Percentiles rank a stretch among this genome's conserved stretches.
Conservation (phyloP, 2,329 filamentous ascomycete genomes). For the Tolypocladium guangdongense region DNA sequence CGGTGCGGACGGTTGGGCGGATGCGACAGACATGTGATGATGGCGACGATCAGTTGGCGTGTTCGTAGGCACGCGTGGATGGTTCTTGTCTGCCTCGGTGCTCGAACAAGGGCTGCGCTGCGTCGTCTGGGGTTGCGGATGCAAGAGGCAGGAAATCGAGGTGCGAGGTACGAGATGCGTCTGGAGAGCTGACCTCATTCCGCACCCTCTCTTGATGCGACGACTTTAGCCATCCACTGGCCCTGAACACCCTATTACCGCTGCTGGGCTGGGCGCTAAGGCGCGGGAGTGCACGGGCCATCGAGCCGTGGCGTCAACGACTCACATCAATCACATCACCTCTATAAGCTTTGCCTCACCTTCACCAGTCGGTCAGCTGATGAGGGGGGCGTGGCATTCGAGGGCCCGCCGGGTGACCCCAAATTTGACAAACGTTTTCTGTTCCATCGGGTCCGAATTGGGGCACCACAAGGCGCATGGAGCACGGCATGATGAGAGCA, state of each 20-base stretch:
- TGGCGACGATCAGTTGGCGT: background rate
- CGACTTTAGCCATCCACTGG: background rate
- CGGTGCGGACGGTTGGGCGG: background rate
- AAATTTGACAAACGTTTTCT: constrained; percentile 88
- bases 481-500: too few species aligned
- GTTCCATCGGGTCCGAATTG: constrained; percentile 37
- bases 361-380: too few species aligned
- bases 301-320: too few species aligned
- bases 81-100: background rate
- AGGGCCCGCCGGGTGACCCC: constrained; percentile 67
- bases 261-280: background rate
- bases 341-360: too few species aligned
- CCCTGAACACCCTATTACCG: background rate
- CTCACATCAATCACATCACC: too few species aligned
- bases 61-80: background rate
- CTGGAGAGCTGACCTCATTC: background rate
- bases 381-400: constrained; percentile 65
- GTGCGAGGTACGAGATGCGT: background rate
- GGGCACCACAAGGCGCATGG: too few species aligned
- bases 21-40: constrained; percentile 1
- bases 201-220: too few species aligned
- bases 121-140: background rate
- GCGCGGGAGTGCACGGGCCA: constrained; percentile 22
- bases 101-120: background rate
- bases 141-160: background rate